phyloP scores from a whole-genome alignment of 148 eudicot genomes.

The Rhododendron vialii region DNA sequence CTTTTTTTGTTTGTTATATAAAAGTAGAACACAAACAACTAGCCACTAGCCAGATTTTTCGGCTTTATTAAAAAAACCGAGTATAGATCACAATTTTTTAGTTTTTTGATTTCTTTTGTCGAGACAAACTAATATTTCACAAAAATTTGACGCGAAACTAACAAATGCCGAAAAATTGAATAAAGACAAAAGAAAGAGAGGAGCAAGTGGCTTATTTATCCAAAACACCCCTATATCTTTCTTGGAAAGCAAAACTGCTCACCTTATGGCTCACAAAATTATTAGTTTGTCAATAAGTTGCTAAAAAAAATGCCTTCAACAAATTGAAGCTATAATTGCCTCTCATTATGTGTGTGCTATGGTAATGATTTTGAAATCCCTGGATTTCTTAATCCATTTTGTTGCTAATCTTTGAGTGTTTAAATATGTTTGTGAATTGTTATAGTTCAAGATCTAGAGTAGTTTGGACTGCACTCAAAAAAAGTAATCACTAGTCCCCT shows the following conservation, averaged over 20 bases:
- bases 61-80: too few species aligned
- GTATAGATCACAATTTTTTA: too few species aligned
- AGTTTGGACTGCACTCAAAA: slow-evolving; percentile 6
- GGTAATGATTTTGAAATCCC: neutral
- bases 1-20: too few species aligned
- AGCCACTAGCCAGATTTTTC: too few species aligned
- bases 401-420: neutral
- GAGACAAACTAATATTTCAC: too few species aligned
- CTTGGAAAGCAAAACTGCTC: slow-evolving; percentile 1
- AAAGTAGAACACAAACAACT: too few species aligned
- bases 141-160: too few species aligned
- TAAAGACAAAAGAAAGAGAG: too few species aligned
- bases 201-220: too few species aligned
- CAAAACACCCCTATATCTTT: neutral
- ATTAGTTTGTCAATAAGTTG: neutral
- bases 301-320: neutral
- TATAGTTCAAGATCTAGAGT: neutral
- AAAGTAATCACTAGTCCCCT: neutral
- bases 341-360: neutral
- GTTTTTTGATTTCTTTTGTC: too few species aligned
- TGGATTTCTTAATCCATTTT: neutral
- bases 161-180: too few species aligned
- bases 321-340: neutral
- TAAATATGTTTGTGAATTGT: neutral
- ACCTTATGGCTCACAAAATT: neutral